Conservation (phyloP, 495 filamentous ascomycete species). For the Penicillium malachiteum region DNA sequence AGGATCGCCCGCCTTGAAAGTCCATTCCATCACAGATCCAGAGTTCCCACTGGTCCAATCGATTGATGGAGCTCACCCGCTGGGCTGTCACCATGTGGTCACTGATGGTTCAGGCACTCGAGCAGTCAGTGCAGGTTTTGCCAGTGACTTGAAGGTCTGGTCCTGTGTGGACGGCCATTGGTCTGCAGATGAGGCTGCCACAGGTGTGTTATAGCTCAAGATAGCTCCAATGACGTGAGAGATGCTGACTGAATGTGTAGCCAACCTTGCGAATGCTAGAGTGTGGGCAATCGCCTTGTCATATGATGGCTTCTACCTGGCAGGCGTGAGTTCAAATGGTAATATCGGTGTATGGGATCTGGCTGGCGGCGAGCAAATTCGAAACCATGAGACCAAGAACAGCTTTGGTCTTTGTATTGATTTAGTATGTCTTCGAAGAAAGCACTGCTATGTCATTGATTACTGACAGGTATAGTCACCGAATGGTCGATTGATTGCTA, state of each 20-base stretch:
- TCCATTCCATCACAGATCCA: constrained; percentile 68
- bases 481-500: constrained; percentile 83
- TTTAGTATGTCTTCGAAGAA: constrained; percentile 48
- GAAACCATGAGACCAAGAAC: constrained; percentile 85
- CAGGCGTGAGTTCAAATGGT: constrained; percentile 78
- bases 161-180: constrained; percentile 50
- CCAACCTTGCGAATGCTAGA: constrained; percentile 44
- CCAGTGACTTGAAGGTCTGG: constrained; percentile 84
- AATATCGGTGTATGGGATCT: constrained; percentile 87
- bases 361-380: constrained; percentile 54
- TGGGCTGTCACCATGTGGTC: constrained; percentile 86
- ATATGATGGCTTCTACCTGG: constrained; percentile 76
- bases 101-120: constrained; percentile 65
- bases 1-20: constrained; percentile 73
- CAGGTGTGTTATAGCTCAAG: constrained; percentile 35
- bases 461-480: constrained; percentile 47
- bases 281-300: constrained; percentile 87
- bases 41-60: constrained; percentile 76
- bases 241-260: constrained; percentile 13
- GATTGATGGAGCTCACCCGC: constrained; percentile 70
- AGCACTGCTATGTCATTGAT: background rate
- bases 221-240: background rate
- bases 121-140: constrained; percentile 83
- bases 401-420: constrained; percentile 89
- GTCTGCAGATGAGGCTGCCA: constrained; percentile 50